Percentiles rank a stretch among this genome's conserved stretches.
Evolutionary conservation across 2,329 filamentous ascomycete species (phyloP).

Genomic region (Arthrobotrys pseudoclavata): DNA sequence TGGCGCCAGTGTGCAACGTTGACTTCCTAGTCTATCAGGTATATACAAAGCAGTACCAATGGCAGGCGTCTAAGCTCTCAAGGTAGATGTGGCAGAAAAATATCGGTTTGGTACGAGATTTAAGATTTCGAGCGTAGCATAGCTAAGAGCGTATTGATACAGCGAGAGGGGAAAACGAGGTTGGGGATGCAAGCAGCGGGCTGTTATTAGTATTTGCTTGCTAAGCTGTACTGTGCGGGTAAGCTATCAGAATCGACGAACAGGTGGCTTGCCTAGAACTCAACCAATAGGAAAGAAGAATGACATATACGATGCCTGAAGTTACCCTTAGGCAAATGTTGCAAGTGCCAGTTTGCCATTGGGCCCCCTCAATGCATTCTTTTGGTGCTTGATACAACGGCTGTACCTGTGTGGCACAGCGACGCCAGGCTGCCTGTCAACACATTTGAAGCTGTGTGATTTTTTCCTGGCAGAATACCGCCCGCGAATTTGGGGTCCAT

Average conservation of each 20-base stretch:
- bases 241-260: neutral
- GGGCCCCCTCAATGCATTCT: neutral
- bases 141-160: neutral
- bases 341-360: neutral
- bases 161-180: neutral
- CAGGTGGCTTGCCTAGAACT: neutral
- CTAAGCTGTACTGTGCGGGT: too few species aligned
- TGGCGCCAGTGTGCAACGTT: neutral
- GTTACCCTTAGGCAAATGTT: neutral
- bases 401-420: neutral
- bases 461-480: too few species aligned
- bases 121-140: neutral
- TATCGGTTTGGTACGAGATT: neutral
- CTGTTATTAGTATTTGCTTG: neutral
- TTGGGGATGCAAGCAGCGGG: neutral
- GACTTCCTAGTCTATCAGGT: neutral
- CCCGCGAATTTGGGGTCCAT: too few species aligned
- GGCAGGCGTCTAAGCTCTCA: neutral
- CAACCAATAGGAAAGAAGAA: neutral
- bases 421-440: neutral
- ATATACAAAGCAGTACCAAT: neutral
- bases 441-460: too few species aligned
- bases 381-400: neutral
- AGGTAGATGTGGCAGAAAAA: neutral
- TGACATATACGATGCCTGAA: conserved; percentile 1